A percentile compares a stretch with the other conserved stretches of the same genome.
These are phyloP conservation scores for Trichophyton verrucosum DNA, from an alignment of 2,329 filamentous ascomycete species.

Conservation along the genomic window DNA sequence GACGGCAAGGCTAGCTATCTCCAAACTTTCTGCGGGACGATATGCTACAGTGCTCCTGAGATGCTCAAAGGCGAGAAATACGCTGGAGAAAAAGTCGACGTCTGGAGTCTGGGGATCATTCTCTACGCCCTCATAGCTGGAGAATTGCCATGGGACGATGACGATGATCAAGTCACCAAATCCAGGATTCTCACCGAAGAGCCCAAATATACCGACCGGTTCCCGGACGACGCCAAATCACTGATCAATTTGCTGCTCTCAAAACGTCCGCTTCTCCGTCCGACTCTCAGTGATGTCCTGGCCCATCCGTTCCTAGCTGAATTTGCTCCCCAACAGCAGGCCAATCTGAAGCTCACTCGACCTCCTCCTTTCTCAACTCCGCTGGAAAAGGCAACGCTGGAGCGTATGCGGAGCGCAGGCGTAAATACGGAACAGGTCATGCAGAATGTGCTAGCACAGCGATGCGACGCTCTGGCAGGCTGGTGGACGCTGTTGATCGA, in stretches of 20 bases:
- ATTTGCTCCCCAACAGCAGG: constrained; percentile 75
- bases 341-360: constrained; percentile 70
- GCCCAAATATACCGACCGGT: constrained; percentile 67
- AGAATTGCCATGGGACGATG: constrained; percentile 85
- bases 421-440: constrained; percentile 91
- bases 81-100: constrained; percentile 92
- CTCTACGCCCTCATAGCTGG: constrained; percentile 72
- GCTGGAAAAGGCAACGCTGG: constrained; percentile 78
- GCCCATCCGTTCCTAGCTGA: constrained; percentile 79
- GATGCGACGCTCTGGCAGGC: constrained; percentile 79
- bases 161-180: constrained; percentile 80
- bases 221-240: constrained; percentile 64
- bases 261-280: constrained; percentile 75
- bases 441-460: constrained; percentile 79
- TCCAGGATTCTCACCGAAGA: constrained; percentile 74
- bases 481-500: constrained; percentile 95
- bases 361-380: constrained; percentile 72
- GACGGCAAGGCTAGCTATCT: constrained; percentile 88
- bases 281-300: constrained; percentile 71
- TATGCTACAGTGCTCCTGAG: constrained; percentile 95
- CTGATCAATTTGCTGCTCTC: constrained; percentile 72
- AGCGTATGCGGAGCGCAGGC: constrained; percentile 85
- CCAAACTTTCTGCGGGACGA: constrained; percentile 93
- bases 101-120: constrained; percentile 94
- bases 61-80: constrained; percentile 99